Percentiles rank a stretch among this genome's conserved stretches.
These are phyloP conservation scores for Globisporangium ultimum DNA, from an alignment of 352 stramenopile species.

Conservation along the genomic window DNA sequence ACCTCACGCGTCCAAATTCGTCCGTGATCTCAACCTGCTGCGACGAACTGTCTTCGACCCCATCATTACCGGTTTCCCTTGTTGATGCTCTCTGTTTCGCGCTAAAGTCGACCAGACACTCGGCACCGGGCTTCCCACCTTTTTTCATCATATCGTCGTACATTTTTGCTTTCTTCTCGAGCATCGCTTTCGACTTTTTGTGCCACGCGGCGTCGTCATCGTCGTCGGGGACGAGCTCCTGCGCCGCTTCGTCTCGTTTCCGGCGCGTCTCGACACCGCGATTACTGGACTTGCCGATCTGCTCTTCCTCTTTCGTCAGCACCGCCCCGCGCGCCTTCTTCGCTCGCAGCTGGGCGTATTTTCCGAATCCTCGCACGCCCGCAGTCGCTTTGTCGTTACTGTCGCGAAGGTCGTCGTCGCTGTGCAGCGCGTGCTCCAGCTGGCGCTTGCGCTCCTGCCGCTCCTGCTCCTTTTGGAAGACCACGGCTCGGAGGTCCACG, in stretches of 20 bases:
- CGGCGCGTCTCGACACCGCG: constrained; percentile 53
- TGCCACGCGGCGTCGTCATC: constrained; percentile 64
- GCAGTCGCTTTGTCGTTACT: background rate
- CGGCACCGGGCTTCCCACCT: constrained; percentile 23
- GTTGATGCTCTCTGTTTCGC: constrained; percentile 31
- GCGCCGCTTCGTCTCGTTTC: constrained; percentile 43
- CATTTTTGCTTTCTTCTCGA: constrained; percentile 66
- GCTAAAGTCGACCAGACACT: constrained; percentile 72
- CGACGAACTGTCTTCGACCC: no score
- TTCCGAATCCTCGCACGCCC: constrained; percentile 18
- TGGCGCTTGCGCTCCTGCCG: constrained; percentile 48
- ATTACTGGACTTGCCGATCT: constrained; percentile 31
- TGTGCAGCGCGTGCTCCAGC: constrained; percentile 20
- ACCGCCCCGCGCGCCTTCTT: constrained; percentile 9
- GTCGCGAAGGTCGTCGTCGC: constrained; percentile 7
- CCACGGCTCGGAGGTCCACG: constrained; percentile 77
- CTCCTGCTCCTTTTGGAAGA: constrained; percentile 84
- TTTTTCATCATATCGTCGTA: constrained; percentile 63
- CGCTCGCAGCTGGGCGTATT: constrained; percentile 52
- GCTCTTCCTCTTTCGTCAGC: constrained; percentile 17
- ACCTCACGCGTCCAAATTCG: constrained; percentile 56
- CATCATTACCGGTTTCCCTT: background rate
- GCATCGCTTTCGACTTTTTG: constrained; percentile 53
- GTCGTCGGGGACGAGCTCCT: constrained; percentile 38
- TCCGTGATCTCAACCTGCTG: constrained; percentile 39